A percentile compares a stretch with the other conserved stretches of the same genome.
These are phyloP conservation scores for Barnettozyma hawaiiensis DNA, from an alignment of 1,139 yeast genomes.

Conservation along the genomic window DNA sequence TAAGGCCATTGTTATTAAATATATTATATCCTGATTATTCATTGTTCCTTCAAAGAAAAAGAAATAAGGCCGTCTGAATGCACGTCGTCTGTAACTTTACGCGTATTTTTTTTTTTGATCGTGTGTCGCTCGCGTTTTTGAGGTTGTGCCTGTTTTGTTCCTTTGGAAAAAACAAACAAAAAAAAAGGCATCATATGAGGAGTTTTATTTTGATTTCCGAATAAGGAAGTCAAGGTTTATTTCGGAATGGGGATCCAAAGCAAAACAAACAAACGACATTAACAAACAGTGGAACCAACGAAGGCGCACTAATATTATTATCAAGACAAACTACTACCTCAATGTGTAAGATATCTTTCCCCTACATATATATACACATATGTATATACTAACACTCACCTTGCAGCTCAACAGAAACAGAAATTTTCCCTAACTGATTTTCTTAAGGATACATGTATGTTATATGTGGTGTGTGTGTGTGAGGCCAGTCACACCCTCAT, in stretches of 20 bases:
- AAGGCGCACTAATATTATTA: not conserved
- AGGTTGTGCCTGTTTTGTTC: not conserved
- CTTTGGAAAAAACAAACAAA: too few relatives aligned
- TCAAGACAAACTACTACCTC: not conserved
- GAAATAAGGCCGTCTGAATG: too few relatives aligned
- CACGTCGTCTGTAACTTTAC: too few relatives aligned
- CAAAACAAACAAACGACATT: slow-evolving; percentile 1
- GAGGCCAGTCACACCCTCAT: slow-evolving; percentile 3
- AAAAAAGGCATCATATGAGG: not conserved
- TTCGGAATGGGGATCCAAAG: not conserved
- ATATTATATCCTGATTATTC: too few relatives aligned
- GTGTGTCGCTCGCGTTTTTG: not conserved
- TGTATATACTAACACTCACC: not conserved
- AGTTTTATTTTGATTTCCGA: slow-evolving; percentile 4
- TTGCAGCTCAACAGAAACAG: slow-evolving; percentile 27
- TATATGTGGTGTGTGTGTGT: too few relatives aligned
- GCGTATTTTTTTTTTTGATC: not conserved
- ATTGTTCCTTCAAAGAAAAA: slow-evolving; percentile 3
- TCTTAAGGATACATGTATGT: slow-evolving; percentile 48
- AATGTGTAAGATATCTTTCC: not conserved
- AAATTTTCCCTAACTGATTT: slow-evolving; percentile 51
- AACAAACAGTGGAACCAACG: too few relatives aligned
- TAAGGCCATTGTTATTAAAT: too few relatives aligned
- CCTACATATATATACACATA: too few relatives aligned
- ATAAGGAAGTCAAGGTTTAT: slow-evolving; percentile 11